phyloP scores from a whole-genome alignment of 768 basidiomycete genomes.

The Cystofilobasidium macerans region DNA sequence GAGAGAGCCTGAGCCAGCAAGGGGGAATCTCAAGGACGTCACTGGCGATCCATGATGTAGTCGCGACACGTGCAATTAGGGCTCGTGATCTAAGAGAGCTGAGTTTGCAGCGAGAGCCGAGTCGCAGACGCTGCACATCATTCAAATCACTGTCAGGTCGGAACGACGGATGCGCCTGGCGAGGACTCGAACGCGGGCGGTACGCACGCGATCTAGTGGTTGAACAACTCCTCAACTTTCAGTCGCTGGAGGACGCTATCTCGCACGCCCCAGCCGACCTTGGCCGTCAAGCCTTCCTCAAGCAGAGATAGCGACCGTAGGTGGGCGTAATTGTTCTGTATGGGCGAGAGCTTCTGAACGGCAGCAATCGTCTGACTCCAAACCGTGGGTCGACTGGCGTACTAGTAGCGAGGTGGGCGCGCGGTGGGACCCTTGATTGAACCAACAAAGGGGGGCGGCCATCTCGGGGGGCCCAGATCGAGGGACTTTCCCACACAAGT shows the following conservation, averaged over 20 bases:
- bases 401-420: too few species aligned
- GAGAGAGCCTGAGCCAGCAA: too few species aligned
- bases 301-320: background rate
- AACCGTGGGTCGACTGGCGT: too few species aligned
- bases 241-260: background rate
- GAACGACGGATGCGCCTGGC: background rate
- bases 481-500: too few species aligned
- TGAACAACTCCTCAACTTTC: background rate
- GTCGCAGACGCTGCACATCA: background rate
- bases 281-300: background rate
- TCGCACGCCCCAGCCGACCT: background rate
- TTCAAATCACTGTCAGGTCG: background rate
- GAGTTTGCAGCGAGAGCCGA: background rate
- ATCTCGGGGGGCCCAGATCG: too few species aligned
- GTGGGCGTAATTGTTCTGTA: background rate
- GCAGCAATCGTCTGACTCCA: too few species aligned
- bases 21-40: too few species aligned
- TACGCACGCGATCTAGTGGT: background rate
- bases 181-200: background rate
- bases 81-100: background rate
- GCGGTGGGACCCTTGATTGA: too few species aligned
- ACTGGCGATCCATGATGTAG: too few species aligned
- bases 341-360: too few species aligned
- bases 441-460: too few species aligned
- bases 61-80: background rate